These are phyloP conservation scores for Arachnopeziza araneosa DNA, from an alignment of 2,329 filamentous ascomycete species.

Conservation along the genomic window DNA sequence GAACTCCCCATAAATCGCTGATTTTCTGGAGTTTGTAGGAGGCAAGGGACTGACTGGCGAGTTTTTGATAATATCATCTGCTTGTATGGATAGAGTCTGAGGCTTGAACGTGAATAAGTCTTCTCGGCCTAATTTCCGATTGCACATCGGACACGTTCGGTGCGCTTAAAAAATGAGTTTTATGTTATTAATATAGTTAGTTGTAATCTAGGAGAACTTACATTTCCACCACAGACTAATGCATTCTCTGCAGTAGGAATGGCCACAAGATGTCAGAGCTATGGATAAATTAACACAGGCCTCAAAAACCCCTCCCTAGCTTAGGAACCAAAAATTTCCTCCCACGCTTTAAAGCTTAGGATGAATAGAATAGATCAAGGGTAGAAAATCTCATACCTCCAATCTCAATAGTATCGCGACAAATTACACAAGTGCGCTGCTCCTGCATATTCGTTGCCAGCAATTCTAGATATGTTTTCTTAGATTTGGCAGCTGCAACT, in stretches of 20 bases:
- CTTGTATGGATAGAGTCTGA: slow-evolving; percentile 62
- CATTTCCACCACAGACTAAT: slow-evolving; percentile 68
- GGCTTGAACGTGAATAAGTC: slow-evolving; percentile 83
- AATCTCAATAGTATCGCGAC: slow-evolving; percentile 67
- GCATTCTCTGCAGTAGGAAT: slow-evolving; percentile 88
- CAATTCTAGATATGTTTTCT: slow-evolving; percentile 63
- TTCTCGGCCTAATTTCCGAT: slow-evolving; percentile 54
- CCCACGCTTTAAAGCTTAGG: too few species aligned
- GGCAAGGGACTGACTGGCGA: slow-evolving; percentile 22
- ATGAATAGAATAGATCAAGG: not conserved
- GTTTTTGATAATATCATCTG: slow-evolving; percentile 40
- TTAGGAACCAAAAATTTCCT: too few species aligned
- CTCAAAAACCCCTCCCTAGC: too few species aligned
- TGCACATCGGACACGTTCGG: slow-evolving; percentile 80
- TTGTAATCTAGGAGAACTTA: slow-evolving; percentile 11
- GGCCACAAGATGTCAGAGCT: slow-evolving; percentile 77
- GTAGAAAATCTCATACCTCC: slow-evolving; percentile 40
- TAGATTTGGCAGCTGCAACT: slow-evolving; percentile 61
- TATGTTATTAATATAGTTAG: not conserved
- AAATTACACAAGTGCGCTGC: slow-evolving; percentile 77
- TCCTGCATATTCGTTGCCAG: slow-evolving; percentile 50
- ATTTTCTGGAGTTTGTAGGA: slow-evolving; percentile 25
- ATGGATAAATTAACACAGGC: not conserved
- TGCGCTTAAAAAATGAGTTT: slow-evolving; percentile 39
- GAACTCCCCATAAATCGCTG: slow-evolving; percentile 71